These are phyloP conservation scores for Physcomitrium patens DNA, from an alignment of 225 moss, liverwort and hornwort genomes.

Conservation along the genomic window DNA sequence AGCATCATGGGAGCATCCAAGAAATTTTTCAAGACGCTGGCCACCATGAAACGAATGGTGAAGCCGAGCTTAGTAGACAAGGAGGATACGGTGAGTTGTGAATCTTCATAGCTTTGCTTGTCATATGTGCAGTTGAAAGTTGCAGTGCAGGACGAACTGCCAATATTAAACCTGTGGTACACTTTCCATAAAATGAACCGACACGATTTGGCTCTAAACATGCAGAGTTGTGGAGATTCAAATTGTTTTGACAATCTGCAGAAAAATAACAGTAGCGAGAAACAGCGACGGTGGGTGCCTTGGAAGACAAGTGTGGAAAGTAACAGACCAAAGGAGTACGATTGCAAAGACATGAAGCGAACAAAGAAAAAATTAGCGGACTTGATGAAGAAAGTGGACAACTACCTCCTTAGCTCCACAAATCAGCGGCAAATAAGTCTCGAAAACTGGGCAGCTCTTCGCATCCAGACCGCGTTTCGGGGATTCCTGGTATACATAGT, in stretches of 20 bases:
- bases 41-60: conserved; percentile 41
- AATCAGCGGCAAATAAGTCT: conserved; percentile 42
- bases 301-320: conserved; percentile 44
- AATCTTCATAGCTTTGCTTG: not conserved
- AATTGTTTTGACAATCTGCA: not conserved
- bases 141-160: not conserved
- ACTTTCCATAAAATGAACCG: too few species aligned
- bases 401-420: conserved; percentile 37
- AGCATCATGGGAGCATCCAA: conserved; percentile 36
- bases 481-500: conserved; percentile 59
- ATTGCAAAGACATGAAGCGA: conserved; percentile 21
- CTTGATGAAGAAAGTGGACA: conserved; percentile 41
- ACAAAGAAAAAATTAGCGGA: conserved; percentile 37
- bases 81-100: conserved; percentile 32
- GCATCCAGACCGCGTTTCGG: conserved; percentile 78
- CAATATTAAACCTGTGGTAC: too few species aligned
- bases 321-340: conserved; percentile 41
- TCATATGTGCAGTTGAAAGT: not conserved
- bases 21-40: conserved; percentile 45
- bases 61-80: conserved; percentile 37
- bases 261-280: conserved; percentile 40
- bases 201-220: too few species aligned
- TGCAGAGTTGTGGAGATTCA: not conserved
- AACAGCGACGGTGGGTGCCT: conserved; percentile 41
- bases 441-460: conserved; percentile 53